Conservation (phyloP, 2,329 filamentous ascomycete genomes). For the Peltaster fructicola region DNA sequence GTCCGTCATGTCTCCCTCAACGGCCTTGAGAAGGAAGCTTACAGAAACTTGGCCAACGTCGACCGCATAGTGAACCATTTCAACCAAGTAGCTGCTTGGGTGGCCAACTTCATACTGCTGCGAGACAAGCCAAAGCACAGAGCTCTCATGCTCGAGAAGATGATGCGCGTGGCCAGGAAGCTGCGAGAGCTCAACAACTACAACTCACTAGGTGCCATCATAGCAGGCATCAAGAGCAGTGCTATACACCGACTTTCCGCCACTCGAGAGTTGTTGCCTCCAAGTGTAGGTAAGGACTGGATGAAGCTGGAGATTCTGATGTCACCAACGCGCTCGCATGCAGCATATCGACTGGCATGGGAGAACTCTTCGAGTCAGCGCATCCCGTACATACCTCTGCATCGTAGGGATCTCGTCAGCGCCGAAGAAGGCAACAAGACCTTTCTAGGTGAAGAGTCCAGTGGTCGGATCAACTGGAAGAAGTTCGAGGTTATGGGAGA, state of each 20-base stretch:
- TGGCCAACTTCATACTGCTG: conserved; percentile 45
- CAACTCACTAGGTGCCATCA: conserved; percentile 82
- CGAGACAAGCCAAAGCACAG: conserved; percentile 93
- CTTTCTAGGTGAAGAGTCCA: conserved; percentile 45
- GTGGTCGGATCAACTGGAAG: conserved; percentile 71
- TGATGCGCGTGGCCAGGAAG: conserved; percentile 75
- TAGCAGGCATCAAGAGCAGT: conserved; percentile 80
- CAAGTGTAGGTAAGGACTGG: conserved; percentile 63
- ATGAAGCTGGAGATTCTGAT: conserved; percentile 79
- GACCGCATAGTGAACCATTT: conserved; percentile 84
- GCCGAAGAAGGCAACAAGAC: conserved; percentile 87
- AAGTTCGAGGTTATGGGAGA: conserved; percentile 96
- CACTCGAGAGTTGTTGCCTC: conserved; percentile 58
- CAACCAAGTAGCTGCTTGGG: conserved; percentile 40
- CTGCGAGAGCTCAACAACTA: conserved; percentile 90
- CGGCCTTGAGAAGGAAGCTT: conserved; percentile 33
- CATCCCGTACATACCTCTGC: conserved; percentile 85
- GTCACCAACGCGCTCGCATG: conserved; percentile 81
- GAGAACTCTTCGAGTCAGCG: conserved; percentile 80
- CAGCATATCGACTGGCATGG: conserved; percentile 92
- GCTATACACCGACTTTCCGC: conserved; percentile 68
- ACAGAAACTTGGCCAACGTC: conserved; percentile 63
- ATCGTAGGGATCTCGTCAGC: conserved; percentile 74
- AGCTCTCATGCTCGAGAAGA: conserved; percentile 80
- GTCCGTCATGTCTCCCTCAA: conserved; percentile 71